Percentiles rank a stretch among this genome's conserved stretches.
These are phyloP conservation scores for Carex pumila DNA, from an alignment of 176 grass and related monocot species.

Conservation along the genomic window DNA sequence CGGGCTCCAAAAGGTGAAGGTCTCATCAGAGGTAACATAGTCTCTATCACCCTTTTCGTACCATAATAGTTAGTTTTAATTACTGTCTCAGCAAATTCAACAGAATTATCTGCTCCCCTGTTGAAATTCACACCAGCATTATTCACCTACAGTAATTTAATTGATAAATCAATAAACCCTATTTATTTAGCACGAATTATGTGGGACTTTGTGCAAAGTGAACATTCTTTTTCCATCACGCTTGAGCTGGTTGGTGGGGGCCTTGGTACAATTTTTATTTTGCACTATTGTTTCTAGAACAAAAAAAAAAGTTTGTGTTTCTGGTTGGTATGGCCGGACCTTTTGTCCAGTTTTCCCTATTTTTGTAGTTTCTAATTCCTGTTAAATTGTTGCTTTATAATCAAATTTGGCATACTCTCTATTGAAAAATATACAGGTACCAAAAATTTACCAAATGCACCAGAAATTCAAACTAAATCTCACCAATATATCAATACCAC, in stretches of 20 bases:
- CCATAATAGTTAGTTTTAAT: conserved; percentile 80
- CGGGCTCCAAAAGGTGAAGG: conserved; percentile 49
- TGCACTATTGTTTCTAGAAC: neutral
- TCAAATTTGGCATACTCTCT: neutral
- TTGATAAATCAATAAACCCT: conserved; percentile 11
- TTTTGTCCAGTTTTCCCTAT: neutral
- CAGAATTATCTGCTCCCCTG: conserved; percentile 64
- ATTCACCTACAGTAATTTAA: conserved; percentile 55
- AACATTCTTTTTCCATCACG: neutral
- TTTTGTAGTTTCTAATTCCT: neutral
- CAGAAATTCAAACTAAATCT: neutral
- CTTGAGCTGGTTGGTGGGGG: neutral
- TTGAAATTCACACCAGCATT: conserved; percentile 98
- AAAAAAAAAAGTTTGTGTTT: neutral
- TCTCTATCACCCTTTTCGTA: conserved; percentile 57
- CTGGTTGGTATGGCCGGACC: neutral
- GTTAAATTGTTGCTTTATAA: neutral
- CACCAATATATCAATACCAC: conserved; percentile 75
- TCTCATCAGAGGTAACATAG: conserved; percentile 57
- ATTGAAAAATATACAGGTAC: neutral
- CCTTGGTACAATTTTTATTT: neutral
- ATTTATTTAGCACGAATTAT: neutral
- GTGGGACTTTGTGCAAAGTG: neutral
- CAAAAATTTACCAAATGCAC: neutral
- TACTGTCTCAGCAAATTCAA: conserved; percentile 69